phyloP scores from a whole-genome alignment of 495 filamentous ascomycete species.

The Annulohypoxylon nitens region DNA sequence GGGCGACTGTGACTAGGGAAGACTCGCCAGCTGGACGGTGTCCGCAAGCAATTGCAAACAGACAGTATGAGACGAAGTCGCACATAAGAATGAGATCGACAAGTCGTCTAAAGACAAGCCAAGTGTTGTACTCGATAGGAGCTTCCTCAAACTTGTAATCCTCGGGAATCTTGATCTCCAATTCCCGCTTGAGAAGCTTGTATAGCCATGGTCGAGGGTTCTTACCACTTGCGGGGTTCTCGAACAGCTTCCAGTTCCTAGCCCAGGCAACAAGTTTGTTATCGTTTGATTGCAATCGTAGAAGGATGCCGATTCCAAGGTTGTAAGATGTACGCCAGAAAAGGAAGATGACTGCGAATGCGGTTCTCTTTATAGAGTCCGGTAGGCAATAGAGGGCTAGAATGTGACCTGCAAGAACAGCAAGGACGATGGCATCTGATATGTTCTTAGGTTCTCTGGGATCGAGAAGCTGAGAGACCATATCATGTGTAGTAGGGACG shows the following conservation, averaged over 20 bases:
- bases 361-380: conserved; percentile 70
- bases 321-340: conserved; percentile 97
- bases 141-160: conserved; percentile 95
- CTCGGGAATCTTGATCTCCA: conserved; percentile 92
- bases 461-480: conserved; percentile 97
- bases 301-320: conserved; percentile 89
- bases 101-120: conserved; percentile 93
- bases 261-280: conserved; percentile 90
- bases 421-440: conserved; percentile 84
- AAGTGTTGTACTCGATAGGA: conserved; percentile 98
- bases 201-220: conserved; percentile 87
- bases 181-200: conserved; percentile 83
- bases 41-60: conserved; percentile 93
- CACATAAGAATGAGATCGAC: conserved; percentile 98
- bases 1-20: conserved; percentile 72
- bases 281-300: conserved; percentile 90
- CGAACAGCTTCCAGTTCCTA: conserved; percentile 84
- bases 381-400: conserved; percentile 79
- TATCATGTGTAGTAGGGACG: conserved; percentile 96
- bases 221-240: conserved; percentile 80
- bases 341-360: conserved; percentile 84
- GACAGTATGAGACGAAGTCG: conserved; percentile 95
- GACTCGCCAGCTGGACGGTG: conserved; percentile 78
- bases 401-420: conserved; percentile 81
- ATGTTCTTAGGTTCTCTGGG: conserved; percentile 96